Evolutionary conservation across 2,329 filamentous ascomycete species (phyloP).

Genomic region (Rhynchosporium graminicola): DNA sequence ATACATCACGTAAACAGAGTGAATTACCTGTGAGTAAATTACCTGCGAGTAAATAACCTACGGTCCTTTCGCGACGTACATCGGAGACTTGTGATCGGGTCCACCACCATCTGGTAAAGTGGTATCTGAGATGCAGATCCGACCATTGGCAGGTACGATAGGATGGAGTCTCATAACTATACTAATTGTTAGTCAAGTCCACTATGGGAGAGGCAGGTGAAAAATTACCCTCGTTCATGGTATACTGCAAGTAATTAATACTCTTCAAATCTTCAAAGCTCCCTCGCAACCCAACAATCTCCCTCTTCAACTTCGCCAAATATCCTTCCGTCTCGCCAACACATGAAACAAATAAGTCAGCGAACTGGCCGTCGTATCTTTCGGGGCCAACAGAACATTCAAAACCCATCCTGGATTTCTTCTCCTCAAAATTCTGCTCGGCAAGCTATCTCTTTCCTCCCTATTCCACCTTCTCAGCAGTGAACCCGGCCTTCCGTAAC

Average conservation of each 20-base stretch:
- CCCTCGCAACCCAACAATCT: conserved; percentile 39
- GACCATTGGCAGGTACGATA: conserved; percentile 41
- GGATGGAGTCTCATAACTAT: conserved; percentile 44
- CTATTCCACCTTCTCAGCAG: conserved; percentile 23
- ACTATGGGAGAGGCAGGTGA: neutral
- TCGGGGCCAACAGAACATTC: conserved; percentile 44
- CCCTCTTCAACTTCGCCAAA: conserved; percentile 41
- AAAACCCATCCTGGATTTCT: conserved; percentile 43
- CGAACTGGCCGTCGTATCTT: conserved; percentile 46
- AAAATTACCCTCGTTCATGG: conserved; percentile 56
- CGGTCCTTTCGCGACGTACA: conserved; percentile 39
- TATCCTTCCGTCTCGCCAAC: conserved; percentile 37
- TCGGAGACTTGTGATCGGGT: conserved; percentile 36
- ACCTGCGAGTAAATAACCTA: conserved; percentile 21
- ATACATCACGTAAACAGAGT: conserved; percentile 40
- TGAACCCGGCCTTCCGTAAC: conserved; percentile 24
- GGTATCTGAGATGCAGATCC: conserved; percentile 42
- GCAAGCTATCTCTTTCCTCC: conserved; percentile 44
- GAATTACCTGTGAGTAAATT: conserved; percentile 28
- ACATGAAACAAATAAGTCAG: conserved; percentile 42
- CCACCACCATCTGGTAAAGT: conserved; percentile 43
- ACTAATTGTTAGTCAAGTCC: neutral
- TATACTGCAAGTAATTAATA: conserved; percentile 57
- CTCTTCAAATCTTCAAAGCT: conserved; percentile 52
- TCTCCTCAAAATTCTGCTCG: conserved; percentile 46